Base-by-base conservation (phyloP, 2,329 filamentous ascomycete genomes). In the Aspergillus sp. region DNA sequence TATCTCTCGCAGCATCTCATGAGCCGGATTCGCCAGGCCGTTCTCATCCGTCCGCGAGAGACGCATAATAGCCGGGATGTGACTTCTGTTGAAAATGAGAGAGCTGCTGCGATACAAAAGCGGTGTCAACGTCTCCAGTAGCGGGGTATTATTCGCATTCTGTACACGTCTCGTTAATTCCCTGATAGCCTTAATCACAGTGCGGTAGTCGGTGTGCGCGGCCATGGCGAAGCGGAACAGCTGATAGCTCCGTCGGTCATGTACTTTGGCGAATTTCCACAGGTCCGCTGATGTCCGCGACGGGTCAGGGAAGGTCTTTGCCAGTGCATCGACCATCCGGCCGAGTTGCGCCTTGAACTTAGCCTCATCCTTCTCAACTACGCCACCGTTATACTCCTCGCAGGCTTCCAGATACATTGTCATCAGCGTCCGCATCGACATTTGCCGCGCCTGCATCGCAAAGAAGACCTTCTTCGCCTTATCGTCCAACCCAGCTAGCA, bases 21-120 rank as follows among this genome's bases (percentile, higher is more conserved):
- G 89, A 1, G 93, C 91, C 9, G 86, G 82, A 19, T 79, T 73
- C 4, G 85, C 87, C 42, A 96, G 74, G 0, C 83, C 84, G 42
- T 86, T 81, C 59, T 90, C 85, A 60, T 96, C 85, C 7, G 82
- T 90, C 58, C 88, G 84, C 7, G 90, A 89, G 59, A 85, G 86
- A 48, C 89, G 84, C 73, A 97, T 87, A 52, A 97, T 91, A 0
- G 88, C 83, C 3, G 90, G 82, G 12, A 98, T 82, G 63, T 98
- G 90, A 63, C 91, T 97, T 60, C 87, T 83, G 70, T 96, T 98
- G 72, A 94, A 96, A 54, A 95, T 79, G 52, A 98, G 77, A 48
- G 88, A 83, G 32, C 88, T 85, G 46, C 84, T 84, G 39, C 88
- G 82, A 63, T 94, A 95, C 4, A 97, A 73, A 10, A 98, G 74